Conservation (phyloP, 1,139 yeast species). For the Debaryomyces robertsiae region DNA sequence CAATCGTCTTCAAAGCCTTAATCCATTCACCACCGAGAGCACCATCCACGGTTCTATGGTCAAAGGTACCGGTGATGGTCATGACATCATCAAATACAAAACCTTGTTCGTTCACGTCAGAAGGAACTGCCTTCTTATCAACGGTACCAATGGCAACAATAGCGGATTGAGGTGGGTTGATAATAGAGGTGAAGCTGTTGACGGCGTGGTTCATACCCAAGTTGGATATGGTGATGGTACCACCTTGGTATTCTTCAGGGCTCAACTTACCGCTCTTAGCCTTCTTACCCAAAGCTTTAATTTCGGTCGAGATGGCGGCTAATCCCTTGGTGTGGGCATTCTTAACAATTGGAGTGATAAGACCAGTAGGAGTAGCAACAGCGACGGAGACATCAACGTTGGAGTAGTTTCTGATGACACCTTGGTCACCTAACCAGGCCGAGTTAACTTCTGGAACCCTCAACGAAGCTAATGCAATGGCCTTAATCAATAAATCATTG, state of each 20-base stretch:
- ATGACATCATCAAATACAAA: conserved; percentile 90
- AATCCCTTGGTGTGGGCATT: conserved; percentile 88
- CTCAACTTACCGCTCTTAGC: conserved; percentile 90
- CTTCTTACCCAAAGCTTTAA: conserved; percentile 93
- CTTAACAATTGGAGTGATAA: conserved; percentile 93
- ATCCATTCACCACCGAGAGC: conserved; percentile 98
- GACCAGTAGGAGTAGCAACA: conserved; percentile 96
- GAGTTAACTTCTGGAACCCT: conserved; percentile 95
- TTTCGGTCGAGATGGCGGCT: conserved; percentile 73
- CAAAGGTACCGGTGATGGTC: conserved; percentile 93
- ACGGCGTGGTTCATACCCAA: conserved; percentile 98
- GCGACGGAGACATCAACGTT: conserved; percentile 97
- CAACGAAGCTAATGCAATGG: conserved; percentile 84
- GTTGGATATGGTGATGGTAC: conserved; percentile 97
- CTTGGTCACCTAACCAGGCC: conserved; percentile 88
- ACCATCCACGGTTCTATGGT: conserved; percentile 97
- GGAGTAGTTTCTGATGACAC: conserved; percentile 87
- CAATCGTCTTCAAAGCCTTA: conserved; percentile 84
- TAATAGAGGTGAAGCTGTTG: conserved; percentile 87
- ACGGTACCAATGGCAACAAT: conserved; percentile 93
- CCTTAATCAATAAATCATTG: conserved; percentile 92
- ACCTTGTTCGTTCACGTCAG: conserved; percentile 87
- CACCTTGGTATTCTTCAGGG: conserved; percentile 99
- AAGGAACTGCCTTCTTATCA: conserved; percentile 91
- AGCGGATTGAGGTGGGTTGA: conserved; percentile 96